These are phyloP conservation scores for Phialophora verrucosa DNA, from an alignment of 2,329 filamentous ascomycete species.

Conservation along the genomic window DNA sequence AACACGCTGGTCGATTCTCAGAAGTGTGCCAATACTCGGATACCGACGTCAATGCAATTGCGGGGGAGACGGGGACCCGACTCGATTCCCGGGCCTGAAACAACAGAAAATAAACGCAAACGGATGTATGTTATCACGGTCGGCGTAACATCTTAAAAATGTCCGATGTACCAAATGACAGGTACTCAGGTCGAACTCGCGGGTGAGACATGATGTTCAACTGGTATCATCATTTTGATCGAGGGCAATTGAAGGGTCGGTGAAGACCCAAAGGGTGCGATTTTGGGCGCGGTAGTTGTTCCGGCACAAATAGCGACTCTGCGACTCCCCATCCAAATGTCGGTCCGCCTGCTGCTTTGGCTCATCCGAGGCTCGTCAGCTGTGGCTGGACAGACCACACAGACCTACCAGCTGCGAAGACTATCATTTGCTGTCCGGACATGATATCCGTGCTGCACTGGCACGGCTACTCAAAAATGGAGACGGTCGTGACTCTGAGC, in stretches of 20 bases:
- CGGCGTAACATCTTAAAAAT: conserved; percentile 9
- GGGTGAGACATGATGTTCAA: not conserved
- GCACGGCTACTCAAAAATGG: not conserved
- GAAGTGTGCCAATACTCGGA: not conserved
- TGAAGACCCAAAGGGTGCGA: conserved; percentile 6
- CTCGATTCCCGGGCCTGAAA: not conserved
- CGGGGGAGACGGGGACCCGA: not conserved
- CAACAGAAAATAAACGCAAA: not conserved
- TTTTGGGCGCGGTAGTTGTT: conserved; percentile 10
- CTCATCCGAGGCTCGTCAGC: not conserved
- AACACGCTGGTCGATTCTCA: not conserved
- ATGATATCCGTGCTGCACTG: not conserved
- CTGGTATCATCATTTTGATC: not conserved
- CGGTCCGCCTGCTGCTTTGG: conserved; percentile 18
- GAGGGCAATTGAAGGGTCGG: not conserved
- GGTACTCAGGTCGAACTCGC: conserved; percentile 8
- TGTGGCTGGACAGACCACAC: not conserved
- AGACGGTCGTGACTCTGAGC: not conserved
- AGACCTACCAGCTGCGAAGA: not conserved
- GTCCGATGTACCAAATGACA: conserved; percentile 1
- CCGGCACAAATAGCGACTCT: conserved; percentile 6
- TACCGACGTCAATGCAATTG: not conserved
- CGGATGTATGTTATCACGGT: not conserved
- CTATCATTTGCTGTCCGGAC: not conserved
- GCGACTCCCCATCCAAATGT: conserved; percentile 9